A percentile compares a stretch with the other conserved stretches of the same genome.
phyloP scores from a whole-genome alignment of 2,329 filamentous ascomycete genomes.

The Scortechinia acanthostroma region DNA sequence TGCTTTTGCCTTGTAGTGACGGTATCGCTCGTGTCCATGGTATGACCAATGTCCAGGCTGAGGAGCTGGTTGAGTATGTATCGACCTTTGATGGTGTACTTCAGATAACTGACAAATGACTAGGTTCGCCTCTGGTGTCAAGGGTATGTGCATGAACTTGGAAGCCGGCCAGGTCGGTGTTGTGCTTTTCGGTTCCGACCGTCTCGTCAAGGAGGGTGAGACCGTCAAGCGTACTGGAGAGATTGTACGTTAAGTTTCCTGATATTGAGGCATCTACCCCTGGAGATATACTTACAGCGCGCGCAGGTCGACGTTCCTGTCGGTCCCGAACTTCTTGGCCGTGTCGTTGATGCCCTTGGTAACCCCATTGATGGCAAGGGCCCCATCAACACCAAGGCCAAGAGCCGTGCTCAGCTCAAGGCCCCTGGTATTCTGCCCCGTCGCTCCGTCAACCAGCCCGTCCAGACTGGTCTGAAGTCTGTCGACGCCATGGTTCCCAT shows the following conservation, averaged over 20 bases:
- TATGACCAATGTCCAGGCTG: slow-evolving; percentile 99
- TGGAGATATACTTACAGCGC: neutral
- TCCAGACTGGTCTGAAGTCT: slow-evolving; percentile 98
- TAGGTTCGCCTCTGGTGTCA: slow-evolving; percentile 98
- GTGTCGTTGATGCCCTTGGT: slow-evolving; percentile 96
- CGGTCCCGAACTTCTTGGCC: slow-evolving; percentile 84
- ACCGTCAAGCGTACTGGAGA: slow-evolving; percentile 98
- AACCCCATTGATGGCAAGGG: slow-evolving; percentile 99
- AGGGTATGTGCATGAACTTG: slow-evolving; percentile 99
- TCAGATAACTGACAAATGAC: slow-evolving; percentile 10
- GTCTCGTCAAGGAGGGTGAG: slow-evolving; percentile 99
- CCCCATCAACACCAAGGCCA: slow-evolving; percentile 84
- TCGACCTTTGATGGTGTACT: slow-evolving; percentile 5
- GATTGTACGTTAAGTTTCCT: slow-evolving; percentile 67
- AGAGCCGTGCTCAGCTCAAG: slow-evolving; percentile 96
- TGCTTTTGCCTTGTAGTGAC: slow-evolving; percentile 81
- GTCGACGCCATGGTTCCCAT: slow-evolving; percentile 99
- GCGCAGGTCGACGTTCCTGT: slow-evolving; percentile 91
- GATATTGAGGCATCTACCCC: neutral
- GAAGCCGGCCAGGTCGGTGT: slow-evolving; percentile 99
- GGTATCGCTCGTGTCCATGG: slow-evolving; percentile 99
- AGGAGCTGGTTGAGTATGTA: slow-evolving; percentile 98
- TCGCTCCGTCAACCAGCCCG: slow-evolving; percentile 93
- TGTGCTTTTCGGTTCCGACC: slow-evolving; percentile 99
- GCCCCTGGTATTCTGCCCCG: slow-evolving; percentile 96